A percentile compares a stretch with the other conserved stretches of the same genome.
phyloP scores from a whole-genome alignment of 1,139 yeast genomes.

The Hanseniaspora gamundiae region DNA sequence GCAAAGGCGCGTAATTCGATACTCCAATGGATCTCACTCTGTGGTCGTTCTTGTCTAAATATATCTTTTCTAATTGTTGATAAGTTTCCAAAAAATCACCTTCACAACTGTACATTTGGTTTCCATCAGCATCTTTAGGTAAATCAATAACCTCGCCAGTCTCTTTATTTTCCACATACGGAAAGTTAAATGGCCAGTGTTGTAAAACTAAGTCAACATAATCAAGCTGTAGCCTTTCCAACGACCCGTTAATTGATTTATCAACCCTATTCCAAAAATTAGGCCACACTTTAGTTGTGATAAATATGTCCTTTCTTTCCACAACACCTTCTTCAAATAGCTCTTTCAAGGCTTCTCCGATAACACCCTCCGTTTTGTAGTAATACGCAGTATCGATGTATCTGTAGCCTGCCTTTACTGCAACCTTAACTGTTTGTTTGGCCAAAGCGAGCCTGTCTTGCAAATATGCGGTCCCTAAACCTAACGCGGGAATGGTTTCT shows the following conservation, averaged over 20 bases:
- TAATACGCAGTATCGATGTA: conserved; percentile 46
- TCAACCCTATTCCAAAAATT: conserved; percentile 50
- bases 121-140: conserved; percentile 24
- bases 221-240: conserved; percentile 57
- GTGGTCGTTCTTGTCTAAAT: conserved; percentile 27
- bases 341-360: conserved; percentile 40
- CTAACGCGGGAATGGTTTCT: conserved; percentile 55
- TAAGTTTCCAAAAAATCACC: conserved; percentile 38
- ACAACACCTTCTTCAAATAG: conserved; percentile 35
- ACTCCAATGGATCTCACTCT: conserved; percentile 46
- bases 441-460: conserved; percentile 24
- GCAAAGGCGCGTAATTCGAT: conserved; percentile 40
- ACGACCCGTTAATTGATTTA: conserved; percentile 47
- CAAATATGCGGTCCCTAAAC: conserved; percentile 49
- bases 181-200: conserved; percentile 71
- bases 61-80: conserved; percentile 36
- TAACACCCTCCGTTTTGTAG: conserved; percentile 37
- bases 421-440: conserved; percentile 32
- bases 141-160: background rate
- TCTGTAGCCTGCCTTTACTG: conserved; percentile 36
- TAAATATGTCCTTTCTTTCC: conserved; percentile 49
- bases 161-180: conserved; percentile 26
- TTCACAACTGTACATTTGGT: conserved; percentile 31
- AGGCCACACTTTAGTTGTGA: conserved; percentile 76
- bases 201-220: conserved; percentile 74